Base-by-base conservation (phyloP, 2,329 filamentous ascomycete genomes). In the Aschersonia sp. region DNA sequence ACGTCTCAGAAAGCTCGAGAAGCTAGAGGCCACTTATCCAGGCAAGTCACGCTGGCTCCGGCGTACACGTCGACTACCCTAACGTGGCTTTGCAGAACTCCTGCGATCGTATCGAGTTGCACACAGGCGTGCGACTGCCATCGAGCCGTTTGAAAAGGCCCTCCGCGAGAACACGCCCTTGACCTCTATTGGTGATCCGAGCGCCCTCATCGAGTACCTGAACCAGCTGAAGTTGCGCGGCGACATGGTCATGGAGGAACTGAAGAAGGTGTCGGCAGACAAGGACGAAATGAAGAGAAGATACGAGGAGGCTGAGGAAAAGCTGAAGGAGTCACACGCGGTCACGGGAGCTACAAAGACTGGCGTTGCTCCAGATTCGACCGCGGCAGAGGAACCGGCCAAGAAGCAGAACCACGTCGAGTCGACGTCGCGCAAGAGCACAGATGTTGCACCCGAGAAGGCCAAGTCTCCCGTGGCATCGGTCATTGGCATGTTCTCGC, bases 91-190 rank as follows among this genome's bases (percentile, higher is more conserved):
- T 45, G 46, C 47, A 87, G 90, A 97, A 58, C 73, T 98, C 1
- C 72, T 97, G 45, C 83, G 87, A 49, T 95, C 90, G 7, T 98
- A 98, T 65, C 80, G 88, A 52, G 82, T 89, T 54, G 92, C 92
- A 14, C 90, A 98, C 68, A 79, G 85, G 49, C 81, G 88, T 46
- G 87, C 89, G 42, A 79, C 85, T 10, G 79, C 85, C 3, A 94
- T 97, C 58, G 92, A 97, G 59, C 85, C 87, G 0, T 98, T 98
- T 62, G 92, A 98, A 66, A 83, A 86, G 47, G 82, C 85, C 1
- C 73, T 98, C 6, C 86, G 87, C 56, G 92, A 98, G 61, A 86
- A 94, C 57, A 98, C 92, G 0, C 90, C 92, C 2, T 70, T 97
- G 37, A 85, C 86, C 5, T 90, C 87, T 12, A 95, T 98, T 56